phyloP scores from a whole-genome alignment of 495 filamentous ascomycete genomes.

The Rhizodiscina lignyota region DNA sequence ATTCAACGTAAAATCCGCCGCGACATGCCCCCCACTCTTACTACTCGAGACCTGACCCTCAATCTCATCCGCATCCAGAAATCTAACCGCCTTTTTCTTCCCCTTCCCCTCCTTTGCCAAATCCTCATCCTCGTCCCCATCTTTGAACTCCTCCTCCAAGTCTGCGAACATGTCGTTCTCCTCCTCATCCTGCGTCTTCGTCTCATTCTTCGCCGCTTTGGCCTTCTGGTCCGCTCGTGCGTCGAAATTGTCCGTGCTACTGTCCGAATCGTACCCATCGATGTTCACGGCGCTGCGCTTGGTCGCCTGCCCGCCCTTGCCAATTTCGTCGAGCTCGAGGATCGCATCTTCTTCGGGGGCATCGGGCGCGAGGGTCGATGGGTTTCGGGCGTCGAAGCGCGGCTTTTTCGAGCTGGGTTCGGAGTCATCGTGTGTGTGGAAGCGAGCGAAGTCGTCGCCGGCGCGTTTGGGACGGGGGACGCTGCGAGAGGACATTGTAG shows the following conservation, averaged over 20 bases:
- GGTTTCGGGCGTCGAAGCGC: slow-evolving; percentile 89
- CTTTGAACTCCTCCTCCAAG: slow-evolving; percentile 13
- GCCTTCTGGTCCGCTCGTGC: slow-evolving; percentile 44
- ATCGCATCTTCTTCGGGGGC: slow-evolving; percentile 64
- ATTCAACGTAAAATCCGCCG: slow-evolving; percentile 32
- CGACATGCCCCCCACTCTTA: slow-evolving; percentile 53
- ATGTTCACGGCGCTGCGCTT: slow-evolving; percentile 89
- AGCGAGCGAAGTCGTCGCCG: slow-evolving; percentile 61
- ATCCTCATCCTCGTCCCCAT: slow-evolving; percentile 22
- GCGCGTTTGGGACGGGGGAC: slow-evolving; percentile 67
- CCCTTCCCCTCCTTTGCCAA: slow-evolving; percentile 32
- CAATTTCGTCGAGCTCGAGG: slow-evolving; percentile 85
- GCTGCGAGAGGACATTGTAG: too few species aligned
- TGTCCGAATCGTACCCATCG: slow-evolving; percentile 92
- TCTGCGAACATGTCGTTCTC: slow-evolving; percentile 89
- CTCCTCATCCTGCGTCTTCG: slow-evolving; percentile 45
- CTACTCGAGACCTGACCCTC: slow-evolving; percentile 66
- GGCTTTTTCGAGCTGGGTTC: slow-evolving; percentile 55
- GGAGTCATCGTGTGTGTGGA: slow-evolving; percentile 29
- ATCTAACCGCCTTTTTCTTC: slow-evolving; percentile 56
- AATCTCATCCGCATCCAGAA: slow-evolving; percentile 61
- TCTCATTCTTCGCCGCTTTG: slow-evolving; percentile 26
- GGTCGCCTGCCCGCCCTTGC: slow-evolving; percentile 53
- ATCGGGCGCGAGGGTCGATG: slow-evolving; percentile 69
- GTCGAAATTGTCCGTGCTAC: slow-evolving; percentile 79